These are phyloP conservation scores for Fulvia fulva DNA, from an alignment of 2,329 filamentous ascomycete genomes.

Conservation along the genomic window DNA sequence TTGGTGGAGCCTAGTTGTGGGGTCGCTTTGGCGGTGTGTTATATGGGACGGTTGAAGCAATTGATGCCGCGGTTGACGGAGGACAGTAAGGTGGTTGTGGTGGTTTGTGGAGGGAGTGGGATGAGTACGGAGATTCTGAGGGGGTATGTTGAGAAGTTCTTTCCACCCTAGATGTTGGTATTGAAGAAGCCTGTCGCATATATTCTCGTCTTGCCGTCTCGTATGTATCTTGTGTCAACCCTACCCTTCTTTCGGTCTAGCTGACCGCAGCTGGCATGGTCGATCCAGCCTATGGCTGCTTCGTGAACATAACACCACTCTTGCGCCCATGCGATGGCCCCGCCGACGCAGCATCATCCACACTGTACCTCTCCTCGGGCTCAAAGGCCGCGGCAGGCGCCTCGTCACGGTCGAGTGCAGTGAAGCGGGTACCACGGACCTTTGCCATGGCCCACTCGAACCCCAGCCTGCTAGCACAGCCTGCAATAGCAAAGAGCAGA, in stretches of 20 bases:
- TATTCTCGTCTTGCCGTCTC: too few species aligned
- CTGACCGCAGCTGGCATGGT: too few species aligned
- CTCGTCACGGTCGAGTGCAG: conserved; percentile 59
- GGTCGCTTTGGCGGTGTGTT: conserved; percentile 68
- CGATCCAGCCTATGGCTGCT: neutral
- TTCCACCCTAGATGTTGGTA: neutral
- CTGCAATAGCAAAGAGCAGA: conserved; percentile 65
- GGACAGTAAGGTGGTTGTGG: conserved; percentile 70
- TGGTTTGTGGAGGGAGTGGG: conserved; percentile 70
- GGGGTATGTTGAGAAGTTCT: conserved; percentile 43
- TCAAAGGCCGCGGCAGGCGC: conserved; percentile 15
- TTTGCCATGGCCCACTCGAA: conserved; percentile 58
- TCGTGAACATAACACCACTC: neutral
- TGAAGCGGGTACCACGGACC: conserved; percentile 58
- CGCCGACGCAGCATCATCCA: conserved; percentile 5
- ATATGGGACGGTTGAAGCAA: conserved; percentile 59
- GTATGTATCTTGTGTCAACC: too few species aligned
- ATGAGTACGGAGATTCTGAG: conserved; percentile 49
- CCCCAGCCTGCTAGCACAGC: conserved; percentile 56
- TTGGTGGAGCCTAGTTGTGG: conserved; percentile 84
- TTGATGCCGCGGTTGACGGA: conserved; percentile 53
- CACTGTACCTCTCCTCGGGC: conserved; percentile 10
- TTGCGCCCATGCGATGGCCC: neutral
- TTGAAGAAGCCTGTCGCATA: too few species aligned
- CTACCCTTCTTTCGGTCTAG: too few species aligned